A percentile compares a stretch with the other conserved stretches of the same genome.
These are phyloP conservation scores for Diaporthe vaccinii DNA, from an alignment of 2,329 filamentous ascomycete genomes.

Conservation along the genomic window DNA sequence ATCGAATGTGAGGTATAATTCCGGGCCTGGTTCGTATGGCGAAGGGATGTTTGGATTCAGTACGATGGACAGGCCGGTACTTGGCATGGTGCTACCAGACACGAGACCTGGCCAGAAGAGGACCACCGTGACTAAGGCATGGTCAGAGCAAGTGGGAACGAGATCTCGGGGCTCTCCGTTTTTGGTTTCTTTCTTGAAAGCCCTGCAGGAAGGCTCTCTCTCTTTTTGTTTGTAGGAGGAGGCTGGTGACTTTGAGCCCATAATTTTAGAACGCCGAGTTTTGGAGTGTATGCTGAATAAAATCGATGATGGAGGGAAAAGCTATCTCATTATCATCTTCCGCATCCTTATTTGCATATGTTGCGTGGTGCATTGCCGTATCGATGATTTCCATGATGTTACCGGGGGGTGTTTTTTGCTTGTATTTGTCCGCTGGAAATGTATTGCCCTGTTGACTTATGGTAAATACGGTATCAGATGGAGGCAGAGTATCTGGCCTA, in stretches of 20 bases:
- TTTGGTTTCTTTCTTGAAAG: not conserved
- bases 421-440: no score
- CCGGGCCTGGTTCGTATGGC: not conserved
- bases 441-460: no score
- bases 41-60: not conserved
- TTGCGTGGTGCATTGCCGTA: not conserved
- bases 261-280: not conserved
- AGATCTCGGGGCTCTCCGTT: not conserved
- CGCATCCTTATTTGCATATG: not conserved
- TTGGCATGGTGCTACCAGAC: not conserved
- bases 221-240: not conserved
- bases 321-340: not conserved
- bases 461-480: no score
- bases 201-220: not conserved
- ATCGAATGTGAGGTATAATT: not conserved
- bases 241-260: not conserved
- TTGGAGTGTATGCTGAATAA: not conserved
- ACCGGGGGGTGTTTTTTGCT: no score
- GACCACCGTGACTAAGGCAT: not conserved
- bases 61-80: not conserved
- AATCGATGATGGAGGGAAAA: not conserved
- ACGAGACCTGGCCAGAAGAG: not conserved
- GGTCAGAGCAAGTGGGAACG: not conserved
- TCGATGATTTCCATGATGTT: no score
- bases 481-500: no score